Percentiles rank a stretch among this genome's conserved stretches.
Conservation (phyloP, 2,329 filamentous ascomycete species). For the Fusarium kyushuense region DNA sequence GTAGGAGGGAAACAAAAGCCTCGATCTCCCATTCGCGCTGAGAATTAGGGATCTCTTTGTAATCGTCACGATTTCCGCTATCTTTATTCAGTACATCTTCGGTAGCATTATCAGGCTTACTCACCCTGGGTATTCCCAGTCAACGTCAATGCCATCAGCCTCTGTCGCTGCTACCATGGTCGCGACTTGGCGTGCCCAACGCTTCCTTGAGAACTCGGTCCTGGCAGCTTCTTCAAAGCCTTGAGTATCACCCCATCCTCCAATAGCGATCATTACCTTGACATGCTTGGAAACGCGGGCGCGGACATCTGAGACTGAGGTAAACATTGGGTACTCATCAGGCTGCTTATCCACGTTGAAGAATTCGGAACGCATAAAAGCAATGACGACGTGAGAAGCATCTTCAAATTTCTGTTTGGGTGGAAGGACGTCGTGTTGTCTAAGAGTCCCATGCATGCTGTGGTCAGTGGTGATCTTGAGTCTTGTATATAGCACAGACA, state of each 20-base stretch:
- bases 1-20: conserved; percentile 71
- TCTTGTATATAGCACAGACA: not conserved
- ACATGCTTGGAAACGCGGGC: conserved; percentile 63
- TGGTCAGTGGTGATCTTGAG: conserved; percentile 3
- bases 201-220: conserved; percentile 62
- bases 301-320: conserved; percentile 61
- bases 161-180: conserved; percentile 71
- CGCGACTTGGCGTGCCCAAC: conserved; percentile 73
- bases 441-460: conserved; percentile 49
- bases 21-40: conserved; percentile 71
- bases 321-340: conserved; percentile 64
- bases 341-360: conserved; percentile 61
- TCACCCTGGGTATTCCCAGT: conserved; percentile 73
- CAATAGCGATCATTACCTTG: conserved; percentile 77
- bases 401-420: conserved; percentile 52
- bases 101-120: not conserved
- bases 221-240: conserved; percentile 72
- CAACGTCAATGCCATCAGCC: conserved; percentile 74
- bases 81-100: not conserved
- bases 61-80: conserved; percentile 76
- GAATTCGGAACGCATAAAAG: conserved; percentile 66
- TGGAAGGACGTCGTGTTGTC: conserved; percentile 62
- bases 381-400: conserved; percentile 69
- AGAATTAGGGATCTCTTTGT: conserved; percentile 72
- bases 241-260: conserved; percentile 77